A percentile compares a stretch with the other conserved stretches of the same genome.
Evolutionary conservation across 169 alveolate species (phyloP).

Genomic region (Cryptosporidium baileyi): DNA sequence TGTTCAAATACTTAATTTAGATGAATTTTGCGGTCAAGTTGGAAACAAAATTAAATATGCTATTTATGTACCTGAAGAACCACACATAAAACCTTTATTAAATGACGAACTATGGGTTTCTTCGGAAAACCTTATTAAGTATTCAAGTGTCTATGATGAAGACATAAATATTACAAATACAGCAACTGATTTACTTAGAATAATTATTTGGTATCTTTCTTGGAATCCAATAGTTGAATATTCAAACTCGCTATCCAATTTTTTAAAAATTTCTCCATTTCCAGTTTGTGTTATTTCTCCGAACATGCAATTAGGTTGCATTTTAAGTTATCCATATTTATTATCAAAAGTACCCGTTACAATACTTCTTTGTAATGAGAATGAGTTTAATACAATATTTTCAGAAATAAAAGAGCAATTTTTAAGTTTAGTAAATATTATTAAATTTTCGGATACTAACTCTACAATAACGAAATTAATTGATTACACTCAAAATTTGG

Average conservation of each 20-base stretch:
- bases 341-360: conserved; percentile 16
- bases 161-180: neutral
- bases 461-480: conserved; percentile 1
- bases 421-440: neutral
- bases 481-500: conserved; percentile 17
- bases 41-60: neutral
- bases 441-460: neutral
- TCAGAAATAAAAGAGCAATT: neutral
- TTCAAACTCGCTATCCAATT: neutral
- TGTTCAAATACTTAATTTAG: neutral
- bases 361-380: neutral
- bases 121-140: neutral
- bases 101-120: conserved; percentile 58
- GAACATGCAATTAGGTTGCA: conserved; percentile 1
- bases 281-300: conserved; percentile 20
- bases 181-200: neutral
- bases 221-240: conserved; percentile 25
- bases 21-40: neutral
- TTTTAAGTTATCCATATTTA: conserved; percentile 33
- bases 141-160: neutral
- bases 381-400: neutral
- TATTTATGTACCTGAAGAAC: conserved; percentile 40
- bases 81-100: conserved; percentile 22
- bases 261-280: conserved; percentile 8
- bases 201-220: conserved; percentile 50